Evolutionary conservation across 208 protist genomes (phyloP), one percentile per base, ranked within the genome.

Genomic region (Acanthamoeba royreba): DNA sequence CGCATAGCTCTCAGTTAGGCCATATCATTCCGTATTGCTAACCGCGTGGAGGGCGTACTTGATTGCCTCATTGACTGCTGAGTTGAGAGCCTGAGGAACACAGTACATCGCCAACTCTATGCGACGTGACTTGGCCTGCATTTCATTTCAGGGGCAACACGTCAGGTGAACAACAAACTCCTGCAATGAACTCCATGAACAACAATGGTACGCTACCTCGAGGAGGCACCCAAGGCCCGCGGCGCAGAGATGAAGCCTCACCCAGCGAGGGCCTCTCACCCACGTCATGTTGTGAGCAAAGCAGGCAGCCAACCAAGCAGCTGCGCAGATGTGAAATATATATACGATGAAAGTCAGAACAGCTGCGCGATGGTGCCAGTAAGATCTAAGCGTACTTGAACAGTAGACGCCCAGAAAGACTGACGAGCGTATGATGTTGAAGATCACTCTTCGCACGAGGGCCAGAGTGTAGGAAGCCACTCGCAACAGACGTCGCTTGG

Each of bases 351-450:
- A 28, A 3, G 33, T 28, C 2, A 17, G 4, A 15, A 46, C 22
- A 40, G 17, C 25, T 2, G 2, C 5, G 11, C 7, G 53, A 63
- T 63, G 53, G 53, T 63, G 53, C 7, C 25, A 63, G 2, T 4
- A 22, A 81, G n/a, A n/a, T n/a, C n/a, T n/a, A n/a, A n/a, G n/a
- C n/a, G n/a, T 61, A 88, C 81, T 9, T 8, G 81, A 55, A 28
- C 81, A 88, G 46, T 88, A 88, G 81, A 63, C 52, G 22, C 81
- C 81, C 28, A 88, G 81, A 47, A 88, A 88, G 49, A 88, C 28
- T 0, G 81, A 88, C 22, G 81, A 88, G 5, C 81, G 45, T 9
- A 88, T n/a, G 25, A 88, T 88, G 81, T 88, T 88, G 81, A 88
- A 63, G 28, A 88, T 1, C 2, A 88, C 81, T 38, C 52, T 88